phyloP scores from a whole-genome alignment of 2,329 filamentous ascomycete genomes.

The Pseudogymnoascus sp. region DNA sequence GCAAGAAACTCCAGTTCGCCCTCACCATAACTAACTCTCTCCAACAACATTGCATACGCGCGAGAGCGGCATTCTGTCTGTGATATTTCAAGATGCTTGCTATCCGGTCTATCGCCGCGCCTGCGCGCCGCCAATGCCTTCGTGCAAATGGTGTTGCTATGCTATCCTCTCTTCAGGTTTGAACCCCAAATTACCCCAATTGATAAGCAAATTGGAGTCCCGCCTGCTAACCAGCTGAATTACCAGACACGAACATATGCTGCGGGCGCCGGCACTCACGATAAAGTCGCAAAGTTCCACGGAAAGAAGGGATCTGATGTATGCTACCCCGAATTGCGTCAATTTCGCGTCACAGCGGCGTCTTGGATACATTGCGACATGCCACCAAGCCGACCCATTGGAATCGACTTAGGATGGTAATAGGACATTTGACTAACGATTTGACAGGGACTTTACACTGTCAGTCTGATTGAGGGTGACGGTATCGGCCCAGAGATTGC shows the following conservation, averaged over 20 bases:
- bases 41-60: conserved; percentile 7
- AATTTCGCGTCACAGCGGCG: conserved; percentile 14
- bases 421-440: conserved; percentile 16
- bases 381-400: conserved; percentile 11
- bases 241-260: conserved; percentile 52
- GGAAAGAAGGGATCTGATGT: conserved; percentile 83
- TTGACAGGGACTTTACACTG: conserved; percentile 79
- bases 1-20: conserved; percentile 3
- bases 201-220: conserved; percentile 14
- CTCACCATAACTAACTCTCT: not conserved
- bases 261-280: conserved; percentile 41
- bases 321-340: conserved; percentile 38
- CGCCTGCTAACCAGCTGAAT: conserved; percentile 17
- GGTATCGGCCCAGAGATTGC: conserved; percentile 98
- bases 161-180: not conserved
- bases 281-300: conserved; percentile 85
- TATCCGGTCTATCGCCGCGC: conserved; percentile 66
- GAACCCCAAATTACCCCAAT: conserved; percentile 3
- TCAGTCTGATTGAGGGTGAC: conserved; percentile 97
- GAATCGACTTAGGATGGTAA: conserved; percentile 10
- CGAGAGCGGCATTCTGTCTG: conserved; percentile 15
- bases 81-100: conserved; percentile 64
- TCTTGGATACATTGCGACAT: not conserved
- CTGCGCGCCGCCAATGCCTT: conserved; percentile 70
- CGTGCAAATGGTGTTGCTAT: conserved; percentile 45